phyloP scores from a whole-genome alignment of 2,329 filamentous ascomycete species.

The Aspergillus pseudoviridinutans region DNA sequence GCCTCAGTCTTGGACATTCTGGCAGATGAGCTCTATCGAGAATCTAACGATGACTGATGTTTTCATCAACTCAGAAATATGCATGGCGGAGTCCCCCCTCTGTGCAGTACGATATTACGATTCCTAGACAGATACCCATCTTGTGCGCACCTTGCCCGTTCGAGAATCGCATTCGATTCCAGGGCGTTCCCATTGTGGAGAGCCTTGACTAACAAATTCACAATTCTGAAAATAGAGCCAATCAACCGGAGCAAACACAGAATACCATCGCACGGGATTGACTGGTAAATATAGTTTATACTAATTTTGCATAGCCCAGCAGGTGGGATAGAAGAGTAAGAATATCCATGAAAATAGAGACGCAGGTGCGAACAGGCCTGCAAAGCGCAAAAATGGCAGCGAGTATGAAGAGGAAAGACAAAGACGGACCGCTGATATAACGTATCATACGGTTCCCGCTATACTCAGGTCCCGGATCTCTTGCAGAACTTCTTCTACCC shows the following conservation, averaged over 20 bases:
- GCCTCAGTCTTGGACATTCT: slow-evolving; percentile 52
- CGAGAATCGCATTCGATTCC: not conserved
- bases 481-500: slow-evolving; percentile 92
- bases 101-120: not conserved
- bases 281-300: not conserved
- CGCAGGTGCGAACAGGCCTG: not conserved
- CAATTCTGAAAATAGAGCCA: not conserved
- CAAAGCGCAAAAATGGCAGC: not conserved
- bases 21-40: slow-evolving; percentile 43
- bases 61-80: not conserved
- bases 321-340: not conserved
- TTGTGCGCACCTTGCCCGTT: not conserved
- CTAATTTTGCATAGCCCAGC: not conserved
- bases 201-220: not conserved
- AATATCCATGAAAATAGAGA: not conserved
- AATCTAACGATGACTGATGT: slow-evolving; percentile 17
- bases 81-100: not conserved
- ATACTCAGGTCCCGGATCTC: slow-evolving; percentile 98
- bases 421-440: slow-evolving; percentile 7
- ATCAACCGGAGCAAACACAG: not conserved
- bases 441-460: slow-evolving; percentile 59
- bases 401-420: slow-evolving; percentile 7
- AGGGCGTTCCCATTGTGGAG: not conserved
- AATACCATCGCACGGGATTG: not conserved
- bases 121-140: slow-evolving; percentile 4